phyloP scores from a whole-genome alignment of 495 filamentous ascomycete species.

The Aspergillus olivimuriae region DNA sequence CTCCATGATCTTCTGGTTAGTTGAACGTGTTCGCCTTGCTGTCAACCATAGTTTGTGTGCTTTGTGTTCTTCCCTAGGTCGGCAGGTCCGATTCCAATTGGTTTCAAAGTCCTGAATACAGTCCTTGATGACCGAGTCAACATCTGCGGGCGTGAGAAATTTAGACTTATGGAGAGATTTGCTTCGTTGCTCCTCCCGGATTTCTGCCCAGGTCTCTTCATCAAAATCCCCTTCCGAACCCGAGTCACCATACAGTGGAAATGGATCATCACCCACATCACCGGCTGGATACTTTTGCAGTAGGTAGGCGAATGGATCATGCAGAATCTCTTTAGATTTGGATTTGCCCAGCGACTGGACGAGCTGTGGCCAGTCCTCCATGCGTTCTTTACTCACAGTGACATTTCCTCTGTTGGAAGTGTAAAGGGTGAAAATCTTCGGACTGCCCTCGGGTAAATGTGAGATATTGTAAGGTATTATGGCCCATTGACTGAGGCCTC shows the following conservation, averaged over 20 bases:
- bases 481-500: slow-evolving; percentile 11
- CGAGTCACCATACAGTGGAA: slow-evolving; percentile 64
- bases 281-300: slow-evolving; percentile 40
- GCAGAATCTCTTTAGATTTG: not conserved
- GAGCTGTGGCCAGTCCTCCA: slow-evolving; percentile 18
- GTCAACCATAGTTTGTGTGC: slow-evolving; percentile 59
- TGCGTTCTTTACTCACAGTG: slow-evolving; percentile 17
- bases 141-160: slow-evolving; percentile 38
- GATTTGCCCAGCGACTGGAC: not conserved
- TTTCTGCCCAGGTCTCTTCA: slow-evolving; percentile 55
- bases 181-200: slow-evolving; percentile 45
- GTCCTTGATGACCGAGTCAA: slow-evolving; percentile 45
- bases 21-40: slow-evolving; percentile 27
- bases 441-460: slow-evolving; percentile 3
- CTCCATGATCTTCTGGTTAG: slow-evolving; percentile 22
- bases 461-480: slow-evolving; percentile 20
- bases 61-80: slow-evolving; percentile 44
- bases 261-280: slow-evolving; percentile 39
- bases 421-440: slow-evolving; percentile 21
- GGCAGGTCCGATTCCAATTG: slow-evolving; percentile 50
- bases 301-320: slow-evolving; percentile 15
- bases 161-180: slow-evolving; percentile 7
- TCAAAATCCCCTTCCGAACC: slow-evolving; percentile 49
- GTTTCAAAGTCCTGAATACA: slow-evolving; percentile 45
- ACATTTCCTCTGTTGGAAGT: slow-evolving; percentile 15